Conservation (phyloP, 306 rosid species). For the Prunus davidiana region DNA sequence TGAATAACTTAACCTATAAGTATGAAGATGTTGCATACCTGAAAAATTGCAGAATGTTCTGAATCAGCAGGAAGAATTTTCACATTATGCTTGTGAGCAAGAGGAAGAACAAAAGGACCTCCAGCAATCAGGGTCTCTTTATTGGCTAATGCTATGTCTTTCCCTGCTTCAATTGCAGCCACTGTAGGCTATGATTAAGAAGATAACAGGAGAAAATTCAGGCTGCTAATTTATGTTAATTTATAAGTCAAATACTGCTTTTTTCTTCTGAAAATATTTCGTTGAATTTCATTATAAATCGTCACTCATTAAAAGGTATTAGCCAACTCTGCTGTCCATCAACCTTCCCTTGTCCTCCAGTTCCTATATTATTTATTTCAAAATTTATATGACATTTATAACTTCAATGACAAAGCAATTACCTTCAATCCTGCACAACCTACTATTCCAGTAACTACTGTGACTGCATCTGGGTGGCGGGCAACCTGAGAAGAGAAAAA, state of each 20-base stretch:
- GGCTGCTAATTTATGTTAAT: conserved; percentile 25
- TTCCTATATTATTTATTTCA: neutral
- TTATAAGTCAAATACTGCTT: neutral
- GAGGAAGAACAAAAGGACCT: conserved; percentile 99
- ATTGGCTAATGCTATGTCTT: conserved; percentile 98
- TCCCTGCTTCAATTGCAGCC: conserved; percentile 98
- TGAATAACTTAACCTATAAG: conserved; percentile 3
- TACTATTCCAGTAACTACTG: conserved; percentile 93
- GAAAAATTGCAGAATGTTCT: conserved; percentile 98
- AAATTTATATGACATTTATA: neutral
- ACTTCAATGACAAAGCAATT: conserved; percentile 13
- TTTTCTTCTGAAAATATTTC: neutral
- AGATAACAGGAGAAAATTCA: conserved; percentile 32
- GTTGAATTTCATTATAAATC: neutral
- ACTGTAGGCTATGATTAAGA: conserved; percentile 78
- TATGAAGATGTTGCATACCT: conserved; percentile 43
- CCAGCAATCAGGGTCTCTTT: conserved; percentile 98
- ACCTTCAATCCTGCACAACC: conserved; percentile 99
- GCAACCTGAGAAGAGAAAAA: conserved; percentile 67
- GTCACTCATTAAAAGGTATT: neutral
- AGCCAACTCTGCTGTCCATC: neutral
- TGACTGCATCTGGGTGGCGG: conserved; percentile 92
- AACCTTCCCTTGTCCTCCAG: conserved; percentile 1
- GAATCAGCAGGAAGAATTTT: conserved; percentile 99
- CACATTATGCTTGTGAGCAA: conserved; percentile 86